Evolutionary conservation across 208 protist genomes (phyloP).

Genomic region (Trypanosoma platydactyli): DNA sequence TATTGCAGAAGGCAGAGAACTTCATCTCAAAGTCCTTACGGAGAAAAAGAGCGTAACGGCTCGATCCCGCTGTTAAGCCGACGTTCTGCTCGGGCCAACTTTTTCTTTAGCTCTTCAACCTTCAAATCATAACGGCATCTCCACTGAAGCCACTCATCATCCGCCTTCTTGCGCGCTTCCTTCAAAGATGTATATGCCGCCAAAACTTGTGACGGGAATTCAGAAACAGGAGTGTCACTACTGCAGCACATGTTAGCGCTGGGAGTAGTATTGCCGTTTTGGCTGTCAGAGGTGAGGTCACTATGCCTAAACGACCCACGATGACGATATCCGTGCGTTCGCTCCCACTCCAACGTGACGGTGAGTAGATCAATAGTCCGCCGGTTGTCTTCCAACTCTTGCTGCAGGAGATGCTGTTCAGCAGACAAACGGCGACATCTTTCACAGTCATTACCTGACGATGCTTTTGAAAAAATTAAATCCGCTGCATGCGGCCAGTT

Average conservation of each 20-base stretch:
- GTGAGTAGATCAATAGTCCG: slow-evolving; percentile 12
- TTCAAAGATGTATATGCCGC: background rate
- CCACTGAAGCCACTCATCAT: slow-evolving; percentile 6
- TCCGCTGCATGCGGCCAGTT: background rate
- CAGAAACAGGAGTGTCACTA: background rate
- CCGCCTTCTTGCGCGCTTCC: background rate
- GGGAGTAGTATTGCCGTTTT: background rate
- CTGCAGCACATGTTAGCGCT: background rate
- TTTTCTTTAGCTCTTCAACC: slow-evolving; percentile 4
- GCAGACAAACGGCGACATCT: background rate
- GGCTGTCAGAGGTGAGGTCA: background rate
- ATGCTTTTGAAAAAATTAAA: background rate
- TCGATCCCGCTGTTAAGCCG: background rate
- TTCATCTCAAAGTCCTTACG: no score
- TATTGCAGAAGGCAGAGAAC: no score
- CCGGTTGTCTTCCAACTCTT: background rate
- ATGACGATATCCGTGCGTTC: slow-evolving; percentile 1
- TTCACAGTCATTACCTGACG: background rate
- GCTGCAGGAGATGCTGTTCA: background rate
- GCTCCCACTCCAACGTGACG: slow-evolving; percentile 12
- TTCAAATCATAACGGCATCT: slow-evolving; percentile 1
- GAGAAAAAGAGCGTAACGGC: background rate
- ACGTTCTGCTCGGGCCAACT: background rate
- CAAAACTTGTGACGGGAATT: background rate
- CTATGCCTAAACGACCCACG: background rate